A percentile compares a stretch with the other conserved stretches of the same genome.
phyloP scores from a whole-genome alignment of 1,284 basidiomycete genomes.

The Marasmius oreades region DNA sequence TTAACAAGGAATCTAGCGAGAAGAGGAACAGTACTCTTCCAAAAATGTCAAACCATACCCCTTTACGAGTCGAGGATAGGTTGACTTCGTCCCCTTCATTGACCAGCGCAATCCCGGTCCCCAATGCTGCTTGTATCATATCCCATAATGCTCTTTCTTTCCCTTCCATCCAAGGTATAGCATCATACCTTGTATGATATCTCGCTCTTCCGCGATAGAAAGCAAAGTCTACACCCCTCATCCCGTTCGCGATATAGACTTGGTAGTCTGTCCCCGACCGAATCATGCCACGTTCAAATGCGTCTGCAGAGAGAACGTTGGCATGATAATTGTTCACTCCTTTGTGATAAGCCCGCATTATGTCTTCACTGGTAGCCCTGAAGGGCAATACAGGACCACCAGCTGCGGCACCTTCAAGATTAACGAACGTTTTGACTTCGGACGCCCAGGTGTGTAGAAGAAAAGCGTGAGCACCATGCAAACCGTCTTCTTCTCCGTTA shows the following conservation, averaged over 20 bases:
- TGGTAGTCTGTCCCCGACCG: slow-evolving; percentile 68
- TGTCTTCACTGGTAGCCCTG: slow-evolving; percentile 53
- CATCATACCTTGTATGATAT: slow-evolving; percentile 70
- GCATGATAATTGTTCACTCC: slow-evolving; percentile 55
- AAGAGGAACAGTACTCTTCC: slow-evolving; percentile 52
- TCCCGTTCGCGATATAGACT: slow-evolving; percentile 46
- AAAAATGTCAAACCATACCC: slow-evolving; percentile 29
- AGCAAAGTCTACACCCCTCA: slow-evolving; percentile 68
- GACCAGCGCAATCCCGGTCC: slow-evolving; percentile 51
- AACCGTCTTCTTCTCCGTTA: slow-evolving; percentile 75
- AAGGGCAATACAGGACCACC: slow-evolving; percentile 73
- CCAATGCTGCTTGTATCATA: slow-evolving; percentile 65
- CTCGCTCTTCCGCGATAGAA: slow-evolving; percentile 68
- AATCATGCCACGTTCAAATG: slow-evolving; percentile 56
- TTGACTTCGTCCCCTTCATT: slow-evolving; percentile 39
- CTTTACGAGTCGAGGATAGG: slow-evolving; percentile 50
- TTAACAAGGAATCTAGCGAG: slow-evolving; percentile 45
- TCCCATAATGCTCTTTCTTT: slow-evolving; percentile 61
- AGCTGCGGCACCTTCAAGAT: slow-evolving; percentile 76
- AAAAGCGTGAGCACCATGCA: slow-evolving; percentile 63
- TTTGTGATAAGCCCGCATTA: slow-evolving; percentile 46
- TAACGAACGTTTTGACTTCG: slow-evolving; percentile 63
- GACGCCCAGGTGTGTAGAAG: slow-evolving; percentile 71
- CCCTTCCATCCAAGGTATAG: slow-evolving; percentile 51
- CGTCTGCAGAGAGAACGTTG: slow-evolving; percentile 62